phyloP scores from a whole-genome alignment of 352 stramenopile genomes.

The Pythium vanterpoolii region DNA sequence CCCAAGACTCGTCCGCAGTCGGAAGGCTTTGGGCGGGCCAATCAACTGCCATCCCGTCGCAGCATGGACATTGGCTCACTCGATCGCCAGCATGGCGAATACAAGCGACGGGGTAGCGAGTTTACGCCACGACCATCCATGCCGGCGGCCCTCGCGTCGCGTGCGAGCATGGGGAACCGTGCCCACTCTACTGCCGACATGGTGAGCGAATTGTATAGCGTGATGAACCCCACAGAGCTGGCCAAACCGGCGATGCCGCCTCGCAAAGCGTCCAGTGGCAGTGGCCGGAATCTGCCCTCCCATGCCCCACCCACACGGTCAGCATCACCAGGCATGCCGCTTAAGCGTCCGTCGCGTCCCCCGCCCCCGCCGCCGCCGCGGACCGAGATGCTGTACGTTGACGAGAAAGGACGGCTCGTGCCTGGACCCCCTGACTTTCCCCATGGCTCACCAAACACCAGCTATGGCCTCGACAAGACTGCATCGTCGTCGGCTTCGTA shows the following conservation, averaged over 20 bases:
- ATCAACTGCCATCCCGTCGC: conserved; percentile 5
- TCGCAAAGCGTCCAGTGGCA: conserved; percentile 12
- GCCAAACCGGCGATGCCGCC: conserved; percentile 21
- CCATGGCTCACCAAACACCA: background rate
- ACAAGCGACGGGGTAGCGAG: conserved; percentile 16
- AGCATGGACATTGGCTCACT: conserved; percentile 19
- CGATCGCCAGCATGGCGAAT: conserved; percentile 11
- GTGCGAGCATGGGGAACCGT: conserved; percentile 19
- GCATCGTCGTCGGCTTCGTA: conserved; percentile 22
- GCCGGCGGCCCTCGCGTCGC: conserved; percentile 3
- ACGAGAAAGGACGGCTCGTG: conserved; percentile 19
- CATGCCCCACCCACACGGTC: conserved; percentile 1
- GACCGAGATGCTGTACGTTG: conserved; percentile 18
- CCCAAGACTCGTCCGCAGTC: conserved; percentile 10
- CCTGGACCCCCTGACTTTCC: conserved; percentile 11
- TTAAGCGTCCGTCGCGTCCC: conserved; percentile 5
- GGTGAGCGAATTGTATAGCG: conserved; percentile 51
- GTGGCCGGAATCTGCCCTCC: conserved; percentile 3
- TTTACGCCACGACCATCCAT: conserved; percentile 10
- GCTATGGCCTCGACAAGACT: conserved; percentile 22
- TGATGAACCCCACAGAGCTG: conserved; percentile 69
- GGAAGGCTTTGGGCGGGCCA: background rate
- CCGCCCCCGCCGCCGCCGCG: conserved; percentile 8
- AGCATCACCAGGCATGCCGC: conserved; percentile 9
- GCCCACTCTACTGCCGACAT: conserved; percentile 46